Base-by-base conservation (phyloP, 2,329 filamentous ascomycete genomes). In the Aspergillus sclerotialis region DNA sequence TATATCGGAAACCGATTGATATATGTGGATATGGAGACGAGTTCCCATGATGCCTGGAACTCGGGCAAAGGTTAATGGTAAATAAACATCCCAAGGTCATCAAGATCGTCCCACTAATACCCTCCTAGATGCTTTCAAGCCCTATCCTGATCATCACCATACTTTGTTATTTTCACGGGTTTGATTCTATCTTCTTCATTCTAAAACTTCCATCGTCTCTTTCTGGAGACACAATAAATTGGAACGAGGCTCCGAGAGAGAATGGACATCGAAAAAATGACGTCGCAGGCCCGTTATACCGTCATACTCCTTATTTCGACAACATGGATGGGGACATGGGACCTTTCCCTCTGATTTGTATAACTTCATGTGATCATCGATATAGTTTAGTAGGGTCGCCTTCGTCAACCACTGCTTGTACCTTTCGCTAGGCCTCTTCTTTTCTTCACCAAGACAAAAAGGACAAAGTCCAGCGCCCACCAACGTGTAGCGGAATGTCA, bases 401-500 rank as follows among this genome's bases (percentile, higher is more conserved):
- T 43, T 43, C 2, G 14, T 30, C 12, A 38, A 18, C 41, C 33
- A 43, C 17, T 43, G 38, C 15, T 43, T 30, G 4, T 36, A 41
- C n/a, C 38, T 13, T 18, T 38, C 21, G 7, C 17, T 16, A 6
- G 28, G 30, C 3, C 21, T 26, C 17, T 38, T 40, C 5, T 6
- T 30, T 8, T 34, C 18, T 18, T 43, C 35, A 4, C 40, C 37
- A 7, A 43, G 23, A 13, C 40, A 43, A 12, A 43, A 43, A 4
- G 33, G 38, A 15, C 40, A 43, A 10, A 38, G 29, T 5, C 37
- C 37, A 17, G 37, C 26, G 2, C 27, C 35, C 1, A 43, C 38
- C 8, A 38, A 16, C 12, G 40, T 43, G 13, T 34, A 43, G 15
- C 34, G 38, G n/a, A 43, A 40, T n/a, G 24, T 40, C 8, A 43